These are phyloP conservation scores for Eragrostis nindensis DNA, from an alignment of 176 grass and related monocot genomes.

Conservation along the genomic window DNA sequence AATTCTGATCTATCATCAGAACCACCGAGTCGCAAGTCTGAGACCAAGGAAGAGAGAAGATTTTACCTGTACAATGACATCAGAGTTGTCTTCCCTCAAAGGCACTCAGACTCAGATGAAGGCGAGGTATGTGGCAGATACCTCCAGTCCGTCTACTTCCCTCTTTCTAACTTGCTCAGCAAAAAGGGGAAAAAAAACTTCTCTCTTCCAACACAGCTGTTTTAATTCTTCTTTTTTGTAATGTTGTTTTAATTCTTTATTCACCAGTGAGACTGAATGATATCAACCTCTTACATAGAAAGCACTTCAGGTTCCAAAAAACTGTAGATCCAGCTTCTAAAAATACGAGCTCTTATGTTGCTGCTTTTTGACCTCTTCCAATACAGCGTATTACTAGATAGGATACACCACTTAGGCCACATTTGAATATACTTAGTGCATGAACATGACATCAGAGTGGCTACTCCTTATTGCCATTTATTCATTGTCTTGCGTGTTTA, in stretches of 20 bases:
- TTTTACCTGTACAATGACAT: slow-evolving; percentile 98
- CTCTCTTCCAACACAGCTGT: neutral
- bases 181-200: neutral
- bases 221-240: too few relatives aligned
- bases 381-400: slow-evolving; percentile 12
- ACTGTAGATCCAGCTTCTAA: slow-evolving; percentile 15
- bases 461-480: slow-evolving; percentile 11
- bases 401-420: neutral
- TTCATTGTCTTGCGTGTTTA: neutral
- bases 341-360: slow-evolving; percentile 12
- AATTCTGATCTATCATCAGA: slow-evolving; percentile 65
- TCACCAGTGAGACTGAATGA: neutral
- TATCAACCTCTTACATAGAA: neutral
- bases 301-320: slow-evolving; percentile 1
- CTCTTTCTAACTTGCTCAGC: neutral
- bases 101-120: slow-evolving; percentile 92
- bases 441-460: neutral
- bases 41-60: slow-evolving; percentile 53
- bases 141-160: slow-evolving; percentile 21
- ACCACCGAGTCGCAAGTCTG: neutral
- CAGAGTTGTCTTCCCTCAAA: slow-evolving; percentile 93
- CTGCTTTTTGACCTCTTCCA: slow-evolving; percentile 7
- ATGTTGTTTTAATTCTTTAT: too few relatives aligned
- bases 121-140: slow-evolving; percentile 69
- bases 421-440: slow-evolving; percentile 8